phyloP scores from a whole-genome alignment of 495 filamentous ascomycete species.

The Wilcoxina mikolae region DNA sequence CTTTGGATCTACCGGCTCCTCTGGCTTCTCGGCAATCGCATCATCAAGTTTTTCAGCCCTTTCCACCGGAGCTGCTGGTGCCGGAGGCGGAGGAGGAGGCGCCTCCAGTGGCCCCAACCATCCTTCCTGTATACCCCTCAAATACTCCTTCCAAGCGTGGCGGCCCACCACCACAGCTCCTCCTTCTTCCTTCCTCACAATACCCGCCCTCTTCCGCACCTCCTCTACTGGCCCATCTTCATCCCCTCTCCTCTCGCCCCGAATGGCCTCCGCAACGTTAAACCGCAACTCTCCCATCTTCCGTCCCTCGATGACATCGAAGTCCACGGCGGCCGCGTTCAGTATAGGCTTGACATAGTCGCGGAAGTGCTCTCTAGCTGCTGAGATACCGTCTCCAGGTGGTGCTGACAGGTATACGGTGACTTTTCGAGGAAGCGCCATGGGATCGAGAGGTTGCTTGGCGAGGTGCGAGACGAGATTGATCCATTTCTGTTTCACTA shows the following conservation, averaged over 20 bases:
- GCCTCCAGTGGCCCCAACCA: constrained; percentile 68
- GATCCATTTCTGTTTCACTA: constrained; percentile 70
- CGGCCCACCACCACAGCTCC: constrained; percentile 72
- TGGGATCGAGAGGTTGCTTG: constrained; percentile 53
- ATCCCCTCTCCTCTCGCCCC: constrained; percentile 44
- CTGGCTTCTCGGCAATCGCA: constrained; percentile 24
- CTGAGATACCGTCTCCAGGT: constrained; percentile 65
- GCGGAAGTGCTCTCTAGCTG: constrained; percentile 81
- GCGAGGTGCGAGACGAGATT: constrained; percentile 75
- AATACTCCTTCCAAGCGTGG: constrained; percentile 95
- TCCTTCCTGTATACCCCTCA: constrained; percentile 84
- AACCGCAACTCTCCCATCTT: constrained; percentile 77
- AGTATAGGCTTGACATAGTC: constrained; percentile 92
- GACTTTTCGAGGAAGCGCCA: constrained; percentile 62
- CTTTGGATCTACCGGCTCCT: not conserved
- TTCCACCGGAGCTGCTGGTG: not conserved
- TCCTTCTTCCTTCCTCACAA: constrained; percentile 51
- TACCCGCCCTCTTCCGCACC: constrained; percentile 43
- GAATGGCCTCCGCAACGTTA: constrained; percentile 65
- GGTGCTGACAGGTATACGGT: constrained; percentile 77
- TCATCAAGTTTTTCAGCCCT: not conserved
- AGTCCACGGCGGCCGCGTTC: constrained; percentile 79
- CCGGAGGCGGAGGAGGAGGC: not conserved
- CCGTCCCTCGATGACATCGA: constrained; percentile 83
- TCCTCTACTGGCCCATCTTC: constrained; percentile 40